Base-by-base conservation (phyloP, 495 filamentous ascomycete genomes). In the Aspergillus biplanus region DNA sequence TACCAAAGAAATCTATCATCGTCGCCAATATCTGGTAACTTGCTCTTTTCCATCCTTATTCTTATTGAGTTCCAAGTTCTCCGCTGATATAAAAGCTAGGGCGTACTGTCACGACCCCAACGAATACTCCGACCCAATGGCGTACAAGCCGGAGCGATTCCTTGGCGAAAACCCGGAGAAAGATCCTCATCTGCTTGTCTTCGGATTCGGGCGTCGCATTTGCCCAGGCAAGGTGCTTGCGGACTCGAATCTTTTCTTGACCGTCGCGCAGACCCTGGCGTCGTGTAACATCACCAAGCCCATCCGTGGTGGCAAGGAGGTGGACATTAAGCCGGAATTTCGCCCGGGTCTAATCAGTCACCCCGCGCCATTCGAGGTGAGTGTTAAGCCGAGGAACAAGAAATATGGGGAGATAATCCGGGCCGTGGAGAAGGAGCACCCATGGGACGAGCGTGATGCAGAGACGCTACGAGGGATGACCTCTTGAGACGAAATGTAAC, bases 1-100 rank as follows among this genome's bases (percentile, higher is more conserved):
- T 87, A 49, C 84, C 86, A 9, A 82, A 80, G 61, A 72, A 75
- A 27, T 72, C 84, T 5, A 70, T 71, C 4, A 65, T 85, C 0
- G 56, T 85, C 27, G 69, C 76, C 13, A 83, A 83, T 52, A 77
- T 80, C 52, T 85, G 82, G 82, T 77, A 1, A 9, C 58, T 27
- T 27, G 1, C 21, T 27, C 21, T 1, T 1, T 27, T 27, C 21
- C 62, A 9, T 27, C 2, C 2, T 27, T 27, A 27, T 27, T 27
- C 1, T 2, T 2, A 27, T 2, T 27, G 21, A 27, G n/a, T n/a
- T n/a, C n/a, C n/a, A n/a, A n/a, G n/a, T n/a, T 27, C 21, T 27
- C 21, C 2, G 21, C 21, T 27, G 21, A 27, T 2, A 27, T 27
- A 27, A 2, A 27, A 27, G 21, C 21, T 21, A 74, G 76, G 73